phyloP scores from a whole-genome alignment of 1,139 yeast species.

The Scheffersomyces lignicola region DNA sequence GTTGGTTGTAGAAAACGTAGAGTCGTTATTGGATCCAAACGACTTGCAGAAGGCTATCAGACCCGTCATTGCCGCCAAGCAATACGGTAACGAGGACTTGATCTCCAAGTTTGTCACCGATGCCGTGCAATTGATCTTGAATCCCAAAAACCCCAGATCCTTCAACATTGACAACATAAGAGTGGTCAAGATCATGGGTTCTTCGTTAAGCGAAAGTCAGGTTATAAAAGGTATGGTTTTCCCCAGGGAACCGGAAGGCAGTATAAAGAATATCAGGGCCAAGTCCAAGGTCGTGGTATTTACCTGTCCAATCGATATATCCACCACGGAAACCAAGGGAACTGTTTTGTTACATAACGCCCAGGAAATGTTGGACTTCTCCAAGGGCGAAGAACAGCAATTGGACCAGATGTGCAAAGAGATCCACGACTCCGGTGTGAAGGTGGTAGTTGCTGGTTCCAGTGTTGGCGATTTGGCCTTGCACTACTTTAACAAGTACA shows the following conservation, averaged over 20 bases:
- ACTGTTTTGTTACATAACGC: constrained; percentile 95
- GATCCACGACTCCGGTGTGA: constrained; percentile 79
- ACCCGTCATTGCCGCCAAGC: constrained; percentile 92
- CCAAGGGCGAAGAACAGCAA: constrained; percentile 95
- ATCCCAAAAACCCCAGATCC: constrained; percentile 57
- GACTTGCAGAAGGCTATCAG: constrained; percentile 74
- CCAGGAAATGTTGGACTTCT: constrained; percentile 92
- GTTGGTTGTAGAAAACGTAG: constrained; percentile 63
- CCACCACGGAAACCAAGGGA: constrained; percentile 96
- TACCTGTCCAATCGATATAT: constrained; percentile 91
- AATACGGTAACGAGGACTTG: constrained; percentile 81
- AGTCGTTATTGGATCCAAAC: constrained; percentile 51
- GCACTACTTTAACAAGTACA: constrained; percentile 87
- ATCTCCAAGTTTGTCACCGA: constrained; percentile 81
- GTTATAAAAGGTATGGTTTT: constrained; percentile 98
- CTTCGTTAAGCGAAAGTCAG: constrained; percentile 68
- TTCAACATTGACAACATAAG: constrained; percentile 93
- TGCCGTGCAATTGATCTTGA: constrained; percentile 75
- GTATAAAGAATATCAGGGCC: constrained; percentile 57
- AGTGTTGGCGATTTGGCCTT: constrained; percentile 90
- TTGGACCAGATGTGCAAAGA: constrained; percentile 85
- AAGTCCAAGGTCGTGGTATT: constrained; percentile 87
- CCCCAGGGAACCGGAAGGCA: constrained; percentile 95
- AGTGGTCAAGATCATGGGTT: constrained; percentile 96
- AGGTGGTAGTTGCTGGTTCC: constrained; percentile 89